Evolutionary conservation across 805 yeast species (phyloP).

Genomic region (Candida krabiensis): DNA sequence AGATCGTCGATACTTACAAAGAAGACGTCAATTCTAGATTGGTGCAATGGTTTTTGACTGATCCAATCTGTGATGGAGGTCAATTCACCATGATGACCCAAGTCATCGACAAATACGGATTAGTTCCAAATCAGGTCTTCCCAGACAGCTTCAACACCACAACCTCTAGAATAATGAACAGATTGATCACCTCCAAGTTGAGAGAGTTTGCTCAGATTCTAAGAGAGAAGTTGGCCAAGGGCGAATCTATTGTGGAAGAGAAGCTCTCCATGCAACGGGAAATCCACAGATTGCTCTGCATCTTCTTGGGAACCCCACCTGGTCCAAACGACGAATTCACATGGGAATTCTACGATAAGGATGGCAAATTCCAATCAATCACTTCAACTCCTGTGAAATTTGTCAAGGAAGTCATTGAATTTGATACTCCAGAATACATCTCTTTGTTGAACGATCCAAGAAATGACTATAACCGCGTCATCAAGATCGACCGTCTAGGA

Average conservation of each 20-base stretch:
- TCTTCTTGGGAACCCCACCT: conserved; percentile 80
- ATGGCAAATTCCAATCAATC: conserved; percentile 46
- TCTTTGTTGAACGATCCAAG: conserved; percentile 84
- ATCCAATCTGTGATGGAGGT: conserved; percentile 82
- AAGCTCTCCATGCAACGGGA: conserved; percentile 50
- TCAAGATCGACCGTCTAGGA: conserved; percentile 73
- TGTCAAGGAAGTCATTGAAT: conserved; percentile 52
- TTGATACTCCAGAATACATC: conserved; percentile 51
- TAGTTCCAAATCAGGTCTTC: conserved; percentile 70
- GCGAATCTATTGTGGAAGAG: conserved; percentile 38
- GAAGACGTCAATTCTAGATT: conserved; percentile 70
- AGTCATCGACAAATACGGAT: conserved; percentile 75
- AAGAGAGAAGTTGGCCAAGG: conserved; percentile 45
- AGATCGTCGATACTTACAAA: conserved; percentile 65
- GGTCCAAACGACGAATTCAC: conserved; percentile 62
- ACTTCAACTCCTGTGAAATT: conserved; percentile 67
- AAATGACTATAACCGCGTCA: conserved; percentile 60
- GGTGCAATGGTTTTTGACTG: conserved; percentile 60
- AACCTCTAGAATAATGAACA: conserved; percentile 52
- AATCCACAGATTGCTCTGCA: conserved; percentile 62
- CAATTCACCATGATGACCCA: conserved; percentile 84
- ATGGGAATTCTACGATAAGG: conserved; percentile 79
- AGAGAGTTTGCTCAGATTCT: conserved; percentile 76
- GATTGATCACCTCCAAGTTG: conserved; percentile 63
- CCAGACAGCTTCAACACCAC: conserved; percentile 67